Conservation (phyloP, 805 yeast species). For the Tetrapisispora arboricola region DNA sequence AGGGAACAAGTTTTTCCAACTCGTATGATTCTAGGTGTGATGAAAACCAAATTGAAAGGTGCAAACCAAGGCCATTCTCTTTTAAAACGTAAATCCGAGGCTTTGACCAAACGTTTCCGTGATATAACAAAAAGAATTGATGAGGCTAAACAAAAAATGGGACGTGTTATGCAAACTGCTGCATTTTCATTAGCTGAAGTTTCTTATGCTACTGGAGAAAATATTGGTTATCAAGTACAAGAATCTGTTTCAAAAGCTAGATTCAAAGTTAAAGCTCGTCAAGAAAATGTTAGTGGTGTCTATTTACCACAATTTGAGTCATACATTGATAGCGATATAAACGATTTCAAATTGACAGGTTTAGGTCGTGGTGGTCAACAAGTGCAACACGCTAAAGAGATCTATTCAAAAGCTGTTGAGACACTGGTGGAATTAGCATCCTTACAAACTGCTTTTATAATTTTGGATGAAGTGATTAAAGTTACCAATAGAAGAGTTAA, state of each 20-base stretch:
- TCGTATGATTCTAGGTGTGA: slow-evolving; percentile 89
- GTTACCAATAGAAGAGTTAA: slow-evolving; percentile 97
- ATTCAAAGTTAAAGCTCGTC: slow-evolving; percentile 81
- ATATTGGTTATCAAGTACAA: slow-evolving; percentile 90
- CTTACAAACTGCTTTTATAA: slow-evolving; percentile 91
- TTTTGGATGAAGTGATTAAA: slow-evolving; percentile 93
- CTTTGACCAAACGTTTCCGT: slow-evolving; percentile 89
- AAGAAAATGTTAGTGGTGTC: slow-evolving; percentile 95
- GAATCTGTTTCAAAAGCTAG: slow-evolving; percentile 88
- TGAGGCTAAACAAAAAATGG: slow-evolving; percentile 94
- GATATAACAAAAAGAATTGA: slow-evolving; percentile 91
- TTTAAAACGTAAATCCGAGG: slow-evolving; percentile 92
- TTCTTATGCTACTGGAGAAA: slow-evolving; percentile 94
- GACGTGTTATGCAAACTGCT: slow-evolving; percentile 96
- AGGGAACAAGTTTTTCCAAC: slow-evolving; percentile 97
- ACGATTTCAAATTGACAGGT: slow-evolving; percentile 94
- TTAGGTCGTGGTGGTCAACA: slow-evolving; percentile 98
- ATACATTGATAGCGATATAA: slow-evolving; percentile 69
- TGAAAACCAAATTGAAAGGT: slow-evolving; percentile 94
- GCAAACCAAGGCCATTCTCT: slow-evolving; percentile 94
- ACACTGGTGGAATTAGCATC: slow-evolving; percentile 93
- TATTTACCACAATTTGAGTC: slow-evolving; percentile 87
- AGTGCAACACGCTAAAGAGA: slow-evolving; percentile 86
- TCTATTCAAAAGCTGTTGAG: slow-evolving; percentile 93
- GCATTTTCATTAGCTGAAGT: slow-evolving; percentile 96